These are phyloP conservation scores for Euryodendron excelsum DNA, from an alignment of 148 eudicot genomes.

Conservation along the genomic window DNA sequence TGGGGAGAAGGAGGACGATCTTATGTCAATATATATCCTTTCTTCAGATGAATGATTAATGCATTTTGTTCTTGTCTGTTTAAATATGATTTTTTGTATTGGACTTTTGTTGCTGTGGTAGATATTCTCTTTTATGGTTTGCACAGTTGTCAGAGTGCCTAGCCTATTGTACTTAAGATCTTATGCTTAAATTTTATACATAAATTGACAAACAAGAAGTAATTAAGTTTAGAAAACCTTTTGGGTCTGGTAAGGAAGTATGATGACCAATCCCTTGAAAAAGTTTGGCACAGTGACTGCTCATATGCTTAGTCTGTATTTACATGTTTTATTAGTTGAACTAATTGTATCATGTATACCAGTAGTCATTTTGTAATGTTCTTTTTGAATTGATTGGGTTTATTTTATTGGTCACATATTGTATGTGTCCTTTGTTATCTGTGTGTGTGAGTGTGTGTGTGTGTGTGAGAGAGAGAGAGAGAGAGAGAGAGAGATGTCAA, in stretches of 20 bases:
- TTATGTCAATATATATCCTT: conserved; percentile 81
- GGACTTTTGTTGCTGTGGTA: neutral
- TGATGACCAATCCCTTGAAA: neutral
- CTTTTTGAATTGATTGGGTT: too few species aligned
- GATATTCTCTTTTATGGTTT: conserved; percentile 3
- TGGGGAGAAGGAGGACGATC: conserved; percentile 70
- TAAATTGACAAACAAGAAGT: neutral
- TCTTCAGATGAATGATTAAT: neutral
- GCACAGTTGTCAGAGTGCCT: neutral
- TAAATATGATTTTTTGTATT: neutral
- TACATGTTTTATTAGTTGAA: too few species aligned
- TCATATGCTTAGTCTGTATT: neutral
- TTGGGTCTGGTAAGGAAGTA: neutral
- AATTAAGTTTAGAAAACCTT: neutral
- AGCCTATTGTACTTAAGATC: neutral
- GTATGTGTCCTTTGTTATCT: too few species aligned
- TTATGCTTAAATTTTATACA: neutral
- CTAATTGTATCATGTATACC: too few species aligned
- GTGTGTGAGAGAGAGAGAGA: too few species aligned
- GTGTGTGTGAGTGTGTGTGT: too few species aligned
- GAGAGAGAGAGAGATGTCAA: too few species aligned
- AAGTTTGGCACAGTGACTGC: neutral
- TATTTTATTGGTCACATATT: too few species aligned
- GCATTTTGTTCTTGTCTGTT: neutral
- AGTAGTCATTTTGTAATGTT: too few species aligned